Percentiles rank a stretch among this genome's conserved stretches.
phyloP scores from a whole-genome alignment of 257 asterid species.

The Primulina huaijiensis region DNA sequence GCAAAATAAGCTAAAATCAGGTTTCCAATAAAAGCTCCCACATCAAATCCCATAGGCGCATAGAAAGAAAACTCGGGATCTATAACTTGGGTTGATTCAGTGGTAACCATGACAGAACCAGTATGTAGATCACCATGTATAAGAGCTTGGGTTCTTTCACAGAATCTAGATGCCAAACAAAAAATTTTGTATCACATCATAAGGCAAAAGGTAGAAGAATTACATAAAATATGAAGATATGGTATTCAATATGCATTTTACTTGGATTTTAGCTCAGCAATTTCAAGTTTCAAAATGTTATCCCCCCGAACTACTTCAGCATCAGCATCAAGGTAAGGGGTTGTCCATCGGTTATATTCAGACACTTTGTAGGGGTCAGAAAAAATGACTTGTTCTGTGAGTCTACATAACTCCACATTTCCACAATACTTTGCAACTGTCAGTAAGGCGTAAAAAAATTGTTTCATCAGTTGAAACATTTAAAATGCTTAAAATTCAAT shows the following conservation, averaged over 20 bases:
- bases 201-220: background rate
- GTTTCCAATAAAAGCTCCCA: conserved; percentile 94
- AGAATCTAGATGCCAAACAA: conserved; percentile 53
- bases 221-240: conserved; percentile 10
- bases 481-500: conserved; percentile 9
- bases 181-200: conserved; percentile 3
- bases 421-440: conserved; percentile 95
- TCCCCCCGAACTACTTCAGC: conserved; percentile 82
- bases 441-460: conserved; percentile 28
- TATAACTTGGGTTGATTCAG: conserved; percentile 79
- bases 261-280: conserved; percentile 88
- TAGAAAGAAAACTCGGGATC: conserved; percentile 95
- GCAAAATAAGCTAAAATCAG: conserved; percentile 82
- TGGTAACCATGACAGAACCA: conserved; percentile 87
- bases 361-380: conserved; percentile 95
- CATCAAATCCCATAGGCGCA: conserved; percentile 90
- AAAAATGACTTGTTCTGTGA: conserved; percentile 90
- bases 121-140: conserved; percentile 96
- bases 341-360: conserved; percentile 70
- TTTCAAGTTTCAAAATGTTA: conserved; percentile 74
- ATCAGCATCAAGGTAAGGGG: conserved; percentile 86
- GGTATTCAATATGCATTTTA: conserved; percentile 25
- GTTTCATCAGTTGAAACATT: conserved; percentile 16
- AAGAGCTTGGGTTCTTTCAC: conserved; percentile 97
- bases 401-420: conserved; percentile 90